Evolutionary conservation across 1,284 basidiomycete genomes (phyloP).

Genomic region (Pterulicium gracile): DNA sequence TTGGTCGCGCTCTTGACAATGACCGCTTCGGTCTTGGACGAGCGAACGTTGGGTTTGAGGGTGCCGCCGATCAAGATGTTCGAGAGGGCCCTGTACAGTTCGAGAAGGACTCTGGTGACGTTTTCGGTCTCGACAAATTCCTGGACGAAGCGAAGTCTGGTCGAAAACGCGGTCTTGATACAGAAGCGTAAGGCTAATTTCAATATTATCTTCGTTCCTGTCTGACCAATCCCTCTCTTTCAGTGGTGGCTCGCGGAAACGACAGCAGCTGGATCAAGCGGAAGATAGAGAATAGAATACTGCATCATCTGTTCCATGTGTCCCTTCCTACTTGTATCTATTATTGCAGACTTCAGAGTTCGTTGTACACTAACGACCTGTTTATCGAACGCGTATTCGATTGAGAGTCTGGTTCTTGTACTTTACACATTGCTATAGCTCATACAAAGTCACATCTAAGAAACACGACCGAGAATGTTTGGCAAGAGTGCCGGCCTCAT

Average conservation of each 20-base stretch:
- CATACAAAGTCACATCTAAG: not conserved
- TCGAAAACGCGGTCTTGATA: constrained; percentile 81
- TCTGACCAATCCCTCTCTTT: constrained; percentile 8
- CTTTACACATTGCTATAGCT: not conserved
- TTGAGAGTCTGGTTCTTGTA: not conserved
- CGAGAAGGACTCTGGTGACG: constrained; percentile 93
- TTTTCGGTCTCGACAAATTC: constrained; percentile 98
- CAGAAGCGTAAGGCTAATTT: constrained; percentile 45
- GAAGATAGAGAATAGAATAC: constrained; percentile 43
- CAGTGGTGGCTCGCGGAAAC: constrained; percentile 56
- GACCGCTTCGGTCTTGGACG: constrained; percentile 93
- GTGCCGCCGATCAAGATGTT: constrained; percentile 72
- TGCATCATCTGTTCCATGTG: no score
- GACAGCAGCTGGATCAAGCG: constrained; percentile 62
- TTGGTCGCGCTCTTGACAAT: constrained; percentile 81
- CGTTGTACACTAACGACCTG: no score
- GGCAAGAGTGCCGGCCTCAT: no score
- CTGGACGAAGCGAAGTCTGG: constrained; percentile 94
- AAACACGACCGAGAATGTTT: no score
- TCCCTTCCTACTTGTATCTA: no score
- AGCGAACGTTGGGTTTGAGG: constrained; percentile 81
- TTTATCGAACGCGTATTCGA: no score
- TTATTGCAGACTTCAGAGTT: no score
- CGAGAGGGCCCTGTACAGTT: constrained; percentile 96
- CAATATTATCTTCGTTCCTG: constrained; percentile 2